Evolutionary conservation across 1,284 basidiomycete genomes (phyloP).

Genomic region (Apiotrichum porosum): DNA sequence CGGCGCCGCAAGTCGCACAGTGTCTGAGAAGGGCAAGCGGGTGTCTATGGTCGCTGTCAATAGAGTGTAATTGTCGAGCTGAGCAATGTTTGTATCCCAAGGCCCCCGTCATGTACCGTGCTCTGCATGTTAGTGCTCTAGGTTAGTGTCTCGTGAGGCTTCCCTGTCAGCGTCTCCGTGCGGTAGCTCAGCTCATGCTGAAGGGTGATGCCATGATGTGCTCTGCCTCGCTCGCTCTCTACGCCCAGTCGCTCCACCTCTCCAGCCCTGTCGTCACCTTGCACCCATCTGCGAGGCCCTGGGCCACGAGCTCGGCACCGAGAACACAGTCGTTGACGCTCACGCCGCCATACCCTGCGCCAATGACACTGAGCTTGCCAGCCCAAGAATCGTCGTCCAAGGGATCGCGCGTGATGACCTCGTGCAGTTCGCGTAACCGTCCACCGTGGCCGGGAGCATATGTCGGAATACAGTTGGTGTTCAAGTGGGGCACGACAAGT

Average conservation of each 20-base stretch:
- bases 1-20: no score
- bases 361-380: constrained; percentile 66
- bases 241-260: constrained; percentile 29
- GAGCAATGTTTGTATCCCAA: no score
- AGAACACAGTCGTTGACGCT: constrained; percentile 86
- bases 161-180: no score
- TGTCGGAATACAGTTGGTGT: constrained; percentile 76
- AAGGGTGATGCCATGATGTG: not conserved
- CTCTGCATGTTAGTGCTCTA: no score
- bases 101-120: no score
- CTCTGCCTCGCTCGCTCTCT: not conserved
- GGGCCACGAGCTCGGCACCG: constrained; percentile 55
- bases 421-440: constrained; percentile 62
- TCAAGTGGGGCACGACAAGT: constrained; percentile 56
- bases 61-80: no score
- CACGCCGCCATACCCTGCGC: constrained; percentile 82
- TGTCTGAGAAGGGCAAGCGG: no score
- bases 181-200: no score
- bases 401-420: constrained; percentile 51
- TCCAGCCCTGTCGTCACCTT: constrained; percentile 44
- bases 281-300: constrained; percentile 19
- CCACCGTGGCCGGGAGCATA: constrained; percentile 67
- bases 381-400: constrained; percentile 48
- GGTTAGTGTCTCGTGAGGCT: no score
- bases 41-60: no score